Base-by-base conservation (phyloP, 1,284 basidiomycete genomes). In the Naganishia sp. region DNA sequence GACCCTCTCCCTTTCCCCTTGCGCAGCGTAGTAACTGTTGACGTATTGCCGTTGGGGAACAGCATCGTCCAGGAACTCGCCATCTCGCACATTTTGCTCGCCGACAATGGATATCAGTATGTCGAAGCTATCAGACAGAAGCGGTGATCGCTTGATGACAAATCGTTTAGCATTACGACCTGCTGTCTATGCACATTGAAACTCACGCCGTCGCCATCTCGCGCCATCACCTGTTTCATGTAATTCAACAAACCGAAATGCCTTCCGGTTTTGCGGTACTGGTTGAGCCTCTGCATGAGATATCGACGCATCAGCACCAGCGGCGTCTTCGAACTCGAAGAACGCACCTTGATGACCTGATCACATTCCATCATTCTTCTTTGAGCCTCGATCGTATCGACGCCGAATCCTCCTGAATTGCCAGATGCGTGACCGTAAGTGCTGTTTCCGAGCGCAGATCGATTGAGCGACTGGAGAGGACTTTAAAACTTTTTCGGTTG, bases 321-420 rank as follows among this genome's bases (percentile, higher is more conserved):
- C 18, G 6, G 13, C 17, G 17, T 17, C n/a, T 54, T 51, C 39
- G n/a, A 25, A 51, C 35, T 25, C 17, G 17, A 52, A 21, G 21
- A 45, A 55, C 25, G 80, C 5, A 58, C 81, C 76, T 92, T 94
- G 49, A 95, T 82, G 39, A 90, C 87, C 65, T 86, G 86, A 78
- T 92, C 90, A 76, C 95, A 97, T n/a, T 87, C 87, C 86, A 94
- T 90, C 92, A 95, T 94, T 80, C 92, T 92, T 76, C 85, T 88
- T 79, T 95, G 94, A 77, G 81, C 81, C 17, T 79, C 77, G 85
- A 92, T 88, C 72, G 90, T 87, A 56, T 90, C 77, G 23, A 83
- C 86, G 11, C 58, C 56, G 25, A 50, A 15, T n/a, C 51, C 35
- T 32, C n/a, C 23, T 23, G 53, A 51, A 53, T 54, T 43, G 64